These are phyloP conservation scores for Sphagnum fallax DNA, from an alignment of 228 moss, liverwort and hornwort species.

Conservation along the genomic window DNA sequence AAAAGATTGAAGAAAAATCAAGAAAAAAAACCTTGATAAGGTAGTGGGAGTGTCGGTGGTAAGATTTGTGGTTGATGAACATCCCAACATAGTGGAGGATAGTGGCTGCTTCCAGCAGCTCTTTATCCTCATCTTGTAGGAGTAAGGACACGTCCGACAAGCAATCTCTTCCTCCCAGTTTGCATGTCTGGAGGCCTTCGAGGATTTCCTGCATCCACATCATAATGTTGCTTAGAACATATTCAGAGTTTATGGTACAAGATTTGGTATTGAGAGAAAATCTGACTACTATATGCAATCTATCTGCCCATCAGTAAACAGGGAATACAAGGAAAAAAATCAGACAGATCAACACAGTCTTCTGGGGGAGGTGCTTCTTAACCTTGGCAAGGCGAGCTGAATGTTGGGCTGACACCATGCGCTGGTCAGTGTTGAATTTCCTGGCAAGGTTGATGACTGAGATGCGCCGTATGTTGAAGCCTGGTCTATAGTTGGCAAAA, in stretches of 20 bases:
- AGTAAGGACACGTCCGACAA: slow-evolving; percentile 29
- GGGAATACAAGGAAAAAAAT: no score
- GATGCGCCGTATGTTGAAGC: slow-evolving; percentile 41
- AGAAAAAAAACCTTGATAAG: slow-evolving; percentile 32
- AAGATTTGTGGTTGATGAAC: slow-evolving; percentile 55
- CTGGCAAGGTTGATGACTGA: slow-evolving; percentile 45
- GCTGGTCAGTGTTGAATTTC: slow-evolving; percentile 57
- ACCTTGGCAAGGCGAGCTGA: slow-evolving; percentile 57
- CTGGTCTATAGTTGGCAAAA: slow-evolving; percentile 39
- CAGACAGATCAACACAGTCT: no score
- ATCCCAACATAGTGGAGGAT: slow-evolving; percentile 58
- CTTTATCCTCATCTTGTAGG: slow-evolving; percentile 27
- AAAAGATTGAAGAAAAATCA: background rate
- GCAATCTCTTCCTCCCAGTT: slow-evolving; percentile 19
- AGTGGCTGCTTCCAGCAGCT: slow-evolving; percentile 52
- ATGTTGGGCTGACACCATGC: slow-evolving; percentile 60
- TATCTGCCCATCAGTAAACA: no score
- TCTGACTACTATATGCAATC: no score
- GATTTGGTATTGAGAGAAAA: no score
- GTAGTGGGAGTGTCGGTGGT: slow-evolving; percentile 56
- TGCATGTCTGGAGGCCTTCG: slow-evolving; percentile 31
- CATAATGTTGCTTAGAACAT: background rate
- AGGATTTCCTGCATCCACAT: slow-evolving; percentile 42
- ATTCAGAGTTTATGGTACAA: background rate
- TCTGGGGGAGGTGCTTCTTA: background rate